Percentiles rank a stretch among this genome's conserved stretches.
These are phyloP conservation scores for Penicillium salamii DNA, from an alignment of 495 filamentous ascomycete genomes.

Conservation along the genomic window DNA sequence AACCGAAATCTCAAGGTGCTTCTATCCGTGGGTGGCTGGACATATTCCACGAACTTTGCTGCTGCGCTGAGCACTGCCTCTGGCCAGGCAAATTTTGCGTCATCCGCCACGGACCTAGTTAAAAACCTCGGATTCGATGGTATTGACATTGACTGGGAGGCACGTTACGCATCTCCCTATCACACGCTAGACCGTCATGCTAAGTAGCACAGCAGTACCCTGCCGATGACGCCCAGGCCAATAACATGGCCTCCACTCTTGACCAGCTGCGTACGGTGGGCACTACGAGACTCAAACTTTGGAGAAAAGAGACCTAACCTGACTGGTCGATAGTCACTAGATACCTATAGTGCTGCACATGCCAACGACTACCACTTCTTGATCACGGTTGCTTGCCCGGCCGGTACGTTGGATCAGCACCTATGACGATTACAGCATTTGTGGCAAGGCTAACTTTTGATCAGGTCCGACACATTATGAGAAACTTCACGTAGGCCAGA, in stretches of 20 bases:
- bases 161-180: too few relatives aligned
- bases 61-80: conserved; percentile 57
- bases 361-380: conserved; percentile 55
- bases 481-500: too few relatives aligned
- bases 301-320: not conserved
- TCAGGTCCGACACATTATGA: too few relatives aligned
- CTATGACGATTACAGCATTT: conserved; percentile 19
- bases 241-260: conserved; percentile 62
- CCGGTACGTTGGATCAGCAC: conserved; percentile 23
- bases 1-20: conserved; percentile 81
- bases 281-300: not conserved
- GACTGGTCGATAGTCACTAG: conserved; percentile 44
- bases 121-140: conserved; percentile 63
- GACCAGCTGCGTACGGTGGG: conserved; percentile 46
- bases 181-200: not conserved
- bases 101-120: conserved; percentile 62
- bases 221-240: conserved; percentile 45
- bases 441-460: too few relatives aligned
- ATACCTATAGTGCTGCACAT: conserved; percentile 54
- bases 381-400: conserved; percentile 65
- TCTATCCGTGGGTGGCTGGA: conserved; percentile 67
- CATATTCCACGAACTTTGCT: conserved; percentile 70
- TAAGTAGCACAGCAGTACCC: conserved; percentile 27
- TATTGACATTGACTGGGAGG: conserved; percentile 63
- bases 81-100: conserved; percentile 62